phyloP scores from a whole-genome alignment of 108 stramenopile species.

The Fragilaria radians region DNA sequence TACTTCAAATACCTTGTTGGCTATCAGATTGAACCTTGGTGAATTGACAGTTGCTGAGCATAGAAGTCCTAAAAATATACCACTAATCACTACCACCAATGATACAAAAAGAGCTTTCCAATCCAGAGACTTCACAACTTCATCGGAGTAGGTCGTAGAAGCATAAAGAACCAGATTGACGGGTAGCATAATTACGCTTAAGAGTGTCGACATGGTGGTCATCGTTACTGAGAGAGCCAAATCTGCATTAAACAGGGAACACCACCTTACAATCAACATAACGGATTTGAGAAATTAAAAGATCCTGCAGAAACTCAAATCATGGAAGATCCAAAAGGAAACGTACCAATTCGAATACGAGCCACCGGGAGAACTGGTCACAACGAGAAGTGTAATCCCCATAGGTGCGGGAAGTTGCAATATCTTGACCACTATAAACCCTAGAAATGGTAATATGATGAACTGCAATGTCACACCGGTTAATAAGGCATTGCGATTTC shows the following conservation, averaged over 20 bases:
- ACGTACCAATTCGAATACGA: conserved; percentile 67
- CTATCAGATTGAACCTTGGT: conserved; percentile 36
- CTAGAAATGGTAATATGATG: conserved; percentile 68
- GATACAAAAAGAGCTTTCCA: conserved; percentile 67
- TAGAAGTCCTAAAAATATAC: conserved; percentile 54
- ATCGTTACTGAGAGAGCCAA: conserved; percentile 82
- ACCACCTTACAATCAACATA: conserved; percentile 34
- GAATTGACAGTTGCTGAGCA: conserved; percentile 20
- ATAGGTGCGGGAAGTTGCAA: conserved; percentile 37
- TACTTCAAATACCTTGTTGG: conserved; percentile 39
- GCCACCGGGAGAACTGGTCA: conserved; percentile 74
- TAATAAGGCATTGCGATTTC: conserved; percentile 43
- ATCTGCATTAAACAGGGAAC: conserved; percentile 62
- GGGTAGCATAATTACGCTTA: conserved; percentile 75
- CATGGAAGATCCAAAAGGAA: no score
- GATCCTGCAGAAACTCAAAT: no score
- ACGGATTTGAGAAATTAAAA: no score
- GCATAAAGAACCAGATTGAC: conserved; percentile 78
- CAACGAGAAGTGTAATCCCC: conserved; percentile 66
- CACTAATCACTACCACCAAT: conserved; percentile 68
- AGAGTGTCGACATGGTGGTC: conserved; percentile 83
- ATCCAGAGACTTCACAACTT: conserved; percentile 61
- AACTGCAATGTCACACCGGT: conserved; percentile 58
- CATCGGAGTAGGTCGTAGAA: conserved; percentile 48
- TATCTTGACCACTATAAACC: conserved; percentile 51